Base-by-base conservation (phyloP, 192 early-diverging fungal species). In the Podila epigama region DNA sequence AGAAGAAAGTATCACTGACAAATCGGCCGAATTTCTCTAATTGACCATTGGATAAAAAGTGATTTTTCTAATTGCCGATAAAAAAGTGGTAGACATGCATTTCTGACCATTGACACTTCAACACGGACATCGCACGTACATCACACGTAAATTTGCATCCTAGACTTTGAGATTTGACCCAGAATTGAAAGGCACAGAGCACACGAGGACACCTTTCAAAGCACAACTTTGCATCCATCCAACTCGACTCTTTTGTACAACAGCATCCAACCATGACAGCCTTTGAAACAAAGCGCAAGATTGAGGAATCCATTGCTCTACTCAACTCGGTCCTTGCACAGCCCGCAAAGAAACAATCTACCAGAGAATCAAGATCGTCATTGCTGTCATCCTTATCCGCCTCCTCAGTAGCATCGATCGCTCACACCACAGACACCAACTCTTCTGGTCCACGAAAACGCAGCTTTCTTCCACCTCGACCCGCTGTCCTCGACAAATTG, bases 301-400 rank as follows among this genome's bases (percentile, higher is more conserved):
- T 77, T 16, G 73, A 77, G 15, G 66, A 77, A 57, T 77, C 73
- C 7, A 29, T 77, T 22, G 66, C 73, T 0, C 44, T 77, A 7
- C 73, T 77, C 39, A 77, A 77, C 56, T 77, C 73, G 22, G 53
- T 77, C 32, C 56, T 68, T 58, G 73, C 66, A 12, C 73, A 68
- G 20, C 66, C 73, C 1, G 42, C 50, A 18, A 77, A 77, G 55
- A 55, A 35, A 57, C 58, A 55, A 6, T 48, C 39, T 9, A 22
- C 58, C 13, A 52, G 25, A 8, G 34, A 20, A 1, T 42, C 25
- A 6, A 33, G 18, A n/a, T 35, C 44, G n/a, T 36, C 25, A 22
- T 58, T 48, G 40, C 48, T 20, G 22, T 48, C 20, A 13, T 39
- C 63, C 13, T 39, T 29, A 35, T 4, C 11, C 2, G 5, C 57